Conservation (phyloP, 495 filamentous ascomycete species). For the Parmelia sp. region DNA sequence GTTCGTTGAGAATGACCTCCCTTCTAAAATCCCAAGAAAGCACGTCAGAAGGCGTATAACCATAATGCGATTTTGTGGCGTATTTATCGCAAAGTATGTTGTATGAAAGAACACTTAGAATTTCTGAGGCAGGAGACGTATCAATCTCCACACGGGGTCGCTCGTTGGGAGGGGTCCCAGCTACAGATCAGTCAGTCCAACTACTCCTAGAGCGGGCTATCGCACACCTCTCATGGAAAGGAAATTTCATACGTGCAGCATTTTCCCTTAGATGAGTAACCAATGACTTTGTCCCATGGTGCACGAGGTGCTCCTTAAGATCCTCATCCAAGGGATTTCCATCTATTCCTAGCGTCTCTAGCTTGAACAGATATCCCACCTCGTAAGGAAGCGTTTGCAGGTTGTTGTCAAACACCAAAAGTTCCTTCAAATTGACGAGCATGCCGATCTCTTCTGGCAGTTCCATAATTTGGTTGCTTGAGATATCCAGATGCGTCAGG, state of each 20-base stretch:
- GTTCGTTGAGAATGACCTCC: slow-evolving; percentile 71
- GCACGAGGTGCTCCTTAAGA: slow-evolving; percentile 69
- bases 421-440: slow-evolving; percentile 75
- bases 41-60: slow-evolving; percentile 73
- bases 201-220: background rate
- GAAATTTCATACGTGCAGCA: slow-evolving; percentile 60
- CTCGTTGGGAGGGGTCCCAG: slow-evolving; percentile 65
- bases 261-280: slow-evolving; percentile 75
- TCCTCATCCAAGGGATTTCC: slow-evolving; percentile 76
- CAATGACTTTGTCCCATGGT: slow-evolving; percentile 77
- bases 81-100: slow-evolving; percentile 93
- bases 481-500: slow-evolving; percentile 75
- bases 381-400: slow-evolving; percentile 76
- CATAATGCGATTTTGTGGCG: slow-evolving; percentile 74
- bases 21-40: slow-evolving; percentile 81
- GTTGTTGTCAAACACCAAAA: slow-evolving; percentile 83
- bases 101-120: slow-evolving; percentile 77
- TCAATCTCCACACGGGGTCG: slow-evolving; percentile 65
- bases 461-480: slow-evolving; percentile 74
- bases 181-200: slow-evolving; percentile 33
- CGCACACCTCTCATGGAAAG: background rate
- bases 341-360: slow-evolving; percentile 86
- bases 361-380: slow-evolving; percentile 74
- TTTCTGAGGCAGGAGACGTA: slow-evolving; percentile 50
- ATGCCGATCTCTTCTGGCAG: slow-evolving; percentile 92